phyloP scores from a whole-genome alignment of 1,284 basidiomycete species.

The Kwoniella shivajii region DNA sequence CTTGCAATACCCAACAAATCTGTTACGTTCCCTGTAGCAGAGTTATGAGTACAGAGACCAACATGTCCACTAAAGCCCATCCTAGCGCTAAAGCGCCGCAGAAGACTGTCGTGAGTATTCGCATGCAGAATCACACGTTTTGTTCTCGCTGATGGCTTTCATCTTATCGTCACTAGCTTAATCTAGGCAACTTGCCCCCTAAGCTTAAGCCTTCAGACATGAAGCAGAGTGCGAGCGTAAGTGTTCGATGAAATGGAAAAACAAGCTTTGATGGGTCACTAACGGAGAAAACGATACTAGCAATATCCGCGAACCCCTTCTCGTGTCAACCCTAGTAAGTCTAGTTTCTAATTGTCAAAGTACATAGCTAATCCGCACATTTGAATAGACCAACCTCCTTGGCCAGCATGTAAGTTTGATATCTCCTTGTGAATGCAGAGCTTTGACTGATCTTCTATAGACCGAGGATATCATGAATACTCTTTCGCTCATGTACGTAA shows the following conservation, averaged over 20 bases:
- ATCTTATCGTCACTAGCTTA: constrained; percentile 36
- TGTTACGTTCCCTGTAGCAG: too few species aligned
- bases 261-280: not conserved
- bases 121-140: not conserved
- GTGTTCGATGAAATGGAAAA: constrained; percentile 8
- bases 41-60: not conserved
- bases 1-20: too few species aligned
- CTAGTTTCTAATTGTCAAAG: not conserved
- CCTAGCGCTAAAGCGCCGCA: constrained; percentile 43
- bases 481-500: constrained; percentile 75
- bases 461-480: constrained; percentile 93
- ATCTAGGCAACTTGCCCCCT: constrained; percentile 53
- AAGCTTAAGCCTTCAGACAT: constrained; percentile 49
- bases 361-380: constrained; percentile 4
- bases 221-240: constrained; percentile 43
- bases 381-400: constrained; percentile 78
- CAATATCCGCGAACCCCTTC: constrained; percentile 58
- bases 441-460: constrained; percentile 21
- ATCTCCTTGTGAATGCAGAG: not conserved
- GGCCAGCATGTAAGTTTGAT: constrained; percentile 72
- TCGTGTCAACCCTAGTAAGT: constrained; percentile 54
- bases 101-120: constrained; percentile 39
- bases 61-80: constrained; percentile 34
- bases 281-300: not conserved
- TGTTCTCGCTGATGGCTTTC: not conserved